phyloP scores from a whole-genome alignment of 345 rosid genomes.

The Populus pruinosa region DNA sequence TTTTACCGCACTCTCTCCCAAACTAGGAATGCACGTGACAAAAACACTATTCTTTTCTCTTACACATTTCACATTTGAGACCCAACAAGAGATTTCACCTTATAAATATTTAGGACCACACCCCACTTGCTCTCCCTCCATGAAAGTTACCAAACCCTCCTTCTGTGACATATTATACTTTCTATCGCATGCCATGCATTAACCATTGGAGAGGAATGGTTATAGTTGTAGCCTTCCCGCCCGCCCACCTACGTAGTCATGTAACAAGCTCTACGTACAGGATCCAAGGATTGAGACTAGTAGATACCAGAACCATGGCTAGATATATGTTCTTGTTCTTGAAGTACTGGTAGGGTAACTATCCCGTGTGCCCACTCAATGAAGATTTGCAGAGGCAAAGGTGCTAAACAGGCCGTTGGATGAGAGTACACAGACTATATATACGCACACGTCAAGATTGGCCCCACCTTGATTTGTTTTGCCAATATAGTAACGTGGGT shows the following conservation, averaged over 20 bases:
- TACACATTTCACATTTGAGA: not conserved
- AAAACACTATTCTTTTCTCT: conserved; percentile 13
- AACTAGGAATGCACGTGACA: conserved; percentile 47
- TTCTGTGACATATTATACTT: too few relatives aligned
- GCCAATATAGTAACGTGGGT: conserved; percentile 31
- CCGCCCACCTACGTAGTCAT: not conserved
- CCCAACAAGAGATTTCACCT: not conserved
- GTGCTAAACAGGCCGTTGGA: conserved; percentile 13
- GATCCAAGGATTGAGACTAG: not conserved
- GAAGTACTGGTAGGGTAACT: not conserved
- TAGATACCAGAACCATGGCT: not conserved
- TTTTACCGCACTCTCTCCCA: not conserved
- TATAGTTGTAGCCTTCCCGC: not conserved
- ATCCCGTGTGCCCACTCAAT: conserved; percentile 6
- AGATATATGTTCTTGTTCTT: not conserved
- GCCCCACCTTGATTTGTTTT: conserved; percentile 25
- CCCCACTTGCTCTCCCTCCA: not conserved
- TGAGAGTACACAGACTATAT: not conserved
- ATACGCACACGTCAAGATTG: conserved; percentile 4
- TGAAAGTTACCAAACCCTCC: not conserved
- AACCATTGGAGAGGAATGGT: not conserved
- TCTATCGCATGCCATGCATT: not conserved
- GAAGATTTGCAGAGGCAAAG: not conserved
- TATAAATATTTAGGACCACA: conserved; percentile 8
- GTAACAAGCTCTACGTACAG: not conserved